Evolutionary conservation across 768 basidiomycete species (phyloP).

Genomic region (Agrocybe praecox): DNA sequence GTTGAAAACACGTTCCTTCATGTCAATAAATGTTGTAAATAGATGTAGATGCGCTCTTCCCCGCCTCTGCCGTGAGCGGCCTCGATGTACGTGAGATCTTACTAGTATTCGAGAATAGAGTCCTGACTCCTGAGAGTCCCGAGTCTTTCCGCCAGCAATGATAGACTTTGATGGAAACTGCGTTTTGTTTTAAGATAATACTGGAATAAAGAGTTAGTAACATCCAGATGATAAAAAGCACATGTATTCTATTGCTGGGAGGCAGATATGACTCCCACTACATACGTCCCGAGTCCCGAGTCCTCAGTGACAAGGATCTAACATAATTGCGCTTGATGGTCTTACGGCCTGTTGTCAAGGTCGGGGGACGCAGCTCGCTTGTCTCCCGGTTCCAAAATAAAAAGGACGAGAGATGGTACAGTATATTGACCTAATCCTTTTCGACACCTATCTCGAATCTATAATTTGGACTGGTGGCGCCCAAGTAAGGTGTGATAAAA

Average conservation of each 20-base stretch:
- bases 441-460: not conserved
- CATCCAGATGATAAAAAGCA: no score
- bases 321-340: no score
- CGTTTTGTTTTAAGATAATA: no score
- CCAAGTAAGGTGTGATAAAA: not conserved
- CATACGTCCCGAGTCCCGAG: not conserved
- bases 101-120: no score
- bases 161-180: no score
- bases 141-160: no score
- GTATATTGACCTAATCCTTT: not conserved
- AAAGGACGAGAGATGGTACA: not conserved
- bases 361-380: not conserved
- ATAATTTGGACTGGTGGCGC: not conserved
- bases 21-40: not conserved
- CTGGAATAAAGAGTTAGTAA: no score
- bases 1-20: constrained; percentile 12
- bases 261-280: not conserved
- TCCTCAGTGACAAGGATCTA: not conserved
- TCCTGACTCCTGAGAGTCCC: no score
- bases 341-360: no score
- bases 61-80: not conserved
- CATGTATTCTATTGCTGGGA: no score
- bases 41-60: not conserved
- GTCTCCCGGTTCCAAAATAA: not conserved
- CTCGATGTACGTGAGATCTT: not conserved